Base-by-base conservation (phyloP, 495 filamentous ascomycete species). In the Daldinia grandis region DNA sequence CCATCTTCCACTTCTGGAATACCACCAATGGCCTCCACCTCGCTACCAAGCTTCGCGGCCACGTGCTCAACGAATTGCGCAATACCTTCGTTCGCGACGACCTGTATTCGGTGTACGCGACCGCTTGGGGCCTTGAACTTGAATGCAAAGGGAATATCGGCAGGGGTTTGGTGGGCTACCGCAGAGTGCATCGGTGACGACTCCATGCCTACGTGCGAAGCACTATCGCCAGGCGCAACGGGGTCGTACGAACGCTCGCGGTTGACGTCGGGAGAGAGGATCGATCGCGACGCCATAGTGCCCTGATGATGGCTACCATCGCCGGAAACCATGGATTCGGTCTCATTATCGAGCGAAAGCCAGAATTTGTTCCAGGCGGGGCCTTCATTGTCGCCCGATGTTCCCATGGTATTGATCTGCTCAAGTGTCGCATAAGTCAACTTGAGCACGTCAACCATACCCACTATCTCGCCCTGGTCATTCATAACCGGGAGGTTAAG, bases 361-460 rank as follows among this genome's bases (percentile, higher is more conserved):
- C 95, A 99, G 83, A 99, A 99, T 81, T 98, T 98, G 82, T 98
- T 97, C 95, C 95, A 99, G 14, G 95, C 95, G 15, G 95, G 95
- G 0, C 95, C 95, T 80, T 98, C 95, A 71, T 89, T 93, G 75
- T 99, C 95, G 24, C 68, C 68, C 28, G 85, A 86, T 24, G 89
- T 93, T 40, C 84, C 85, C 82, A 86, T 87, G 19, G 82, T 81
- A 74, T 86, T 86, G 80, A 97, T 93, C 86, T 99, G 95, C 81
- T 99, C 95, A 24, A 99, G 86, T 15, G 95, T 99, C 35, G 95
- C 95, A 80, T 99, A 99, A 35, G 95, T 99, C 72, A 99, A 86
- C 80, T 98, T 98, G 56, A 99, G 86, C 58, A 99, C 95, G 80
- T 99, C 95, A 7, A 98, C 95, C 95, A 99, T 99, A 66, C 95